Base-by-base conservation (phyloP, 495 filamentous ascomycete genomes). In the Tuber aestivum region DNA sequence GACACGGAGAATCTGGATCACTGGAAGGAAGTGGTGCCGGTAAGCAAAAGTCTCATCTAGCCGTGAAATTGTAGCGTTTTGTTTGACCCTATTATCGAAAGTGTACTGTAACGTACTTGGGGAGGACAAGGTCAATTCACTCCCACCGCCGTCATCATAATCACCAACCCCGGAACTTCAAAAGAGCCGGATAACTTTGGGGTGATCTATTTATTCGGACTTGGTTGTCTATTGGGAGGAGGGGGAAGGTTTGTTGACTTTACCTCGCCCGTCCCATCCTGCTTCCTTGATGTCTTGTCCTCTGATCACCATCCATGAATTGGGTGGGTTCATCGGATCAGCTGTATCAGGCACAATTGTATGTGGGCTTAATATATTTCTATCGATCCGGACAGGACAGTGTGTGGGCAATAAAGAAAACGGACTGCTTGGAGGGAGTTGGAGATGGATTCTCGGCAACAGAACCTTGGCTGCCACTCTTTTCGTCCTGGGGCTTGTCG, bases 301-400 rank as follows among this genome's bases (percentile, higher is more conserved):
- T 79, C 72, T 79, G 61, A 75, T 76, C 72, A 72, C 56, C 56
- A 35, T 65, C 56, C 56, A 65, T 79, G 70, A 79, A 78, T 78
- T 56, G 72, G 75, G 45, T 78, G 73, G 76, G 42, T 72, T 77
- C 37, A 65, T 21, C 38, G 71, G 72, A 75, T 78, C 76, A 70
- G 76, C 69, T 72, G 79, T 77, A 79, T 79, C 78, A 79, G 78
- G 78, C 76, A 79, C 77, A 79, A 79, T 79, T 75, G 75, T 65
- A 16, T 79, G 65, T 79, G 45, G 35, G 65, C 41, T 77, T 69
- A 79, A 79, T 79, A 79, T 79, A 79, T 79, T 79, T 72, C 72
- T 79, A 75, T 78, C 45, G 72, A 79, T 79, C 78, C 70, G 70
- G 77, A 79, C 78, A 27, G 18, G 56, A 10, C 14, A 65, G 56